Percentiles rank a stretch among this genome's conserved stretches.
These are phyloP conservation scores for Saprolegnia diclina DNA, from an alignment of 352 stramenopile species.

Conservation along the genomic window DNA sequence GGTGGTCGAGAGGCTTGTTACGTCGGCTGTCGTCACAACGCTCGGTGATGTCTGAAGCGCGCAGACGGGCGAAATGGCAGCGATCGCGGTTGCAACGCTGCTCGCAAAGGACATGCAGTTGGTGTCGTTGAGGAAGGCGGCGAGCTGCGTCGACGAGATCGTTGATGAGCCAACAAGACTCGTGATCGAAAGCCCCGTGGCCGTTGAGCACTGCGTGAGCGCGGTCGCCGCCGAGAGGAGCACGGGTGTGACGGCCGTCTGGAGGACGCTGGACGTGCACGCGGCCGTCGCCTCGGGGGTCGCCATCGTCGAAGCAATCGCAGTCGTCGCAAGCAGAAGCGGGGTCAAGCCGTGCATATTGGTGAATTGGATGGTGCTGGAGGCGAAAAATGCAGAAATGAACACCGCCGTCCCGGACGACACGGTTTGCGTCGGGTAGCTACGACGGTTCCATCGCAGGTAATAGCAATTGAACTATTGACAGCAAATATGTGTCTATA, in stretches of 20 bases:
- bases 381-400: no score
- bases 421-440: no score
- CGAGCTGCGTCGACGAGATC: not conserved
- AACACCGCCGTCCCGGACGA: no score
- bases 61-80: not conserved
- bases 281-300: not conserved
- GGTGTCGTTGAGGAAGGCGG: not conserved
- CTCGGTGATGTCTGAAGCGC: not conserved
- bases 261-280: not conserved
- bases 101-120: not conserved
- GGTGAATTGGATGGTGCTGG: no score
- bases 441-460: no score
- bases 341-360: not conserved
- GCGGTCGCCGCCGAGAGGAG: not conserved
- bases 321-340: not conserved
- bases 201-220: not conserved
- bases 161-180: not conserved
- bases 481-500: no score
- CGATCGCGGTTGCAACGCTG: not conserved
- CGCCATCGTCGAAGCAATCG: not conserved
- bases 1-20: not conserved
- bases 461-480: no score
- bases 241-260: not conserved
- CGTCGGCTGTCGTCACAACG: not conserved
- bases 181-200: not conserved